Evolutionary conservation across 371 early-diverging fungal genomes (phyloP).

Genomic region (Rozella allomycis): DNA sequence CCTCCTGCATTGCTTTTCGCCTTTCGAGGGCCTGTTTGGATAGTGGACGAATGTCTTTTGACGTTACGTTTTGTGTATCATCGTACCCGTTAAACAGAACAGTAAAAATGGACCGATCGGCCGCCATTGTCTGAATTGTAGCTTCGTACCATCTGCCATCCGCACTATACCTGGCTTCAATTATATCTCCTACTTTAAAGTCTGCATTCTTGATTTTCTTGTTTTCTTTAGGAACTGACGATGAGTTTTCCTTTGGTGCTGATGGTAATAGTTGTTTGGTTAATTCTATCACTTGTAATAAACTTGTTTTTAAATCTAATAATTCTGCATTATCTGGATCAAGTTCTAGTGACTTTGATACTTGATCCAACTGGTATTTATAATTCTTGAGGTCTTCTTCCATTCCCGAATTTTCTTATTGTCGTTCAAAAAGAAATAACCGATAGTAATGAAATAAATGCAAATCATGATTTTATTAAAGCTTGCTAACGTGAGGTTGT

Average conservation of each 20-base stretch:
- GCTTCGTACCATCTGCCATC: slow-evolving; percentile 53
- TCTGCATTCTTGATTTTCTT: slow-evolving; percentile 5
- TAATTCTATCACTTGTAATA: slow-evolving; percentile 44
- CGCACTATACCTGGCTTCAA: slow-evolving; percentile 37
- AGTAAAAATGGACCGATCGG: slow-evolving; percentile 35
- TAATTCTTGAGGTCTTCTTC: slow-evolving; percentile 32
- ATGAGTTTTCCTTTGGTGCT: slow-evolving; percentile 2
- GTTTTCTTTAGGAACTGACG: slow-evolving; percentile 4
- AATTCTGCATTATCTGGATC: slow-evolving; percentile 49
- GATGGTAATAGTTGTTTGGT: slow-evolving; percentile 16
- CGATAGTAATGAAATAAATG: too few species aligned
- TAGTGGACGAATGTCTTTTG: slow-evolving; percentile 29
- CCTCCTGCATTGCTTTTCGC: slow-evolving; percentile 7
- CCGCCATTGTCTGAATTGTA: slow-evolving; percentile 33
- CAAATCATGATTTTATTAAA: too few species aligned
- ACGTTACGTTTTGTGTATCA: slow-evolving; percentile 28
- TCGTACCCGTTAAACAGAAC: slow-evolving; percentile 48
- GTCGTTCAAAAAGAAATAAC: too few species aligned
- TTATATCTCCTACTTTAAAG: slow-evolving; percentile 33
- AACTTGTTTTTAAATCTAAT: slow-evolving; percentile 36
- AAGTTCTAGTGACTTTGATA: slow-evolving; percentile 38
- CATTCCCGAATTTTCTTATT: too few species aligned
- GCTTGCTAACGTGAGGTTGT: too few species aligned
- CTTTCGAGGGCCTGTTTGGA: slow-evolving; percentile 3
- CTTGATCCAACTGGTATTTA: slow-evolving; percentile 44